A percentile compares a stretch with the other conserved stretches of the same genome.
Evolutionary conservation across 148 eudicot genomes (phyloP).

Genomic region (Rheum nobile): DNA sequence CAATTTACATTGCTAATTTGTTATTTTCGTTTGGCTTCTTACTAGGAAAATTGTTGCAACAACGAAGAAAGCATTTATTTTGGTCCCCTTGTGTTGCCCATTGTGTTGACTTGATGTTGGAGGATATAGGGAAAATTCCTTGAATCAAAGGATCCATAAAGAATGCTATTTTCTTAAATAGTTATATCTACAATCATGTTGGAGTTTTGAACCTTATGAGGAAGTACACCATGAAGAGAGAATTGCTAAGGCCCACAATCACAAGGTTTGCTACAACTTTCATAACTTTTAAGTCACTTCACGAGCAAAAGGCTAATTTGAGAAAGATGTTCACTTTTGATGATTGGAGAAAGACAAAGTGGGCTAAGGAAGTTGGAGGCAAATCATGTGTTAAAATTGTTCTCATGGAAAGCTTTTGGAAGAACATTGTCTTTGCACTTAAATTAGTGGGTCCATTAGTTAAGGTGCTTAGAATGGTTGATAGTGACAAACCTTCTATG

Average conservation of each 20-base stretch:
- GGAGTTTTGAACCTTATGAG: constrained; percentile 10
- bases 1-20: too few species aligned
- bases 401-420: too few species aligned
- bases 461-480: too few species aligned
- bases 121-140: constrained; percentile 12
- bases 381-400: too few species aligned
- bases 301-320: constrained; percentile 1
- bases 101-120: constrained; percentile 9
- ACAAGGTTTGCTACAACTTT: constrained; percentile 14
- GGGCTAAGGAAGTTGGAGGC: neutral
- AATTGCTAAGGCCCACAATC: neutral
- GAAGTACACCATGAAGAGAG: neutral
- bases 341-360: neutral
- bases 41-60: neutral
- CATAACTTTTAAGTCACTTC: constrained; percentile 10
- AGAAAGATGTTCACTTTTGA: constrained; percentile 12
- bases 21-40: neutral
- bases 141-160: neutral
- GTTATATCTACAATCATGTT: neutral
- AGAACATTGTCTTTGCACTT: too few species aligned
- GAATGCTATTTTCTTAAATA: constrained; percentile 8
- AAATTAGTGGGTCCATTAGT: too few species aligned
- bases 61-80: neutral
- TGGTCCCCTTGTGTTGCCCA: constrained; percentile 9
- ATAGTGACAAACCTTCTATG: too few species aligned